Evolutionary conservation across 1,284 basidiomycete species (phyloP), one percentile per base, ranked within the genome.

Genomic region (Malassezia psittaci): DNA sequence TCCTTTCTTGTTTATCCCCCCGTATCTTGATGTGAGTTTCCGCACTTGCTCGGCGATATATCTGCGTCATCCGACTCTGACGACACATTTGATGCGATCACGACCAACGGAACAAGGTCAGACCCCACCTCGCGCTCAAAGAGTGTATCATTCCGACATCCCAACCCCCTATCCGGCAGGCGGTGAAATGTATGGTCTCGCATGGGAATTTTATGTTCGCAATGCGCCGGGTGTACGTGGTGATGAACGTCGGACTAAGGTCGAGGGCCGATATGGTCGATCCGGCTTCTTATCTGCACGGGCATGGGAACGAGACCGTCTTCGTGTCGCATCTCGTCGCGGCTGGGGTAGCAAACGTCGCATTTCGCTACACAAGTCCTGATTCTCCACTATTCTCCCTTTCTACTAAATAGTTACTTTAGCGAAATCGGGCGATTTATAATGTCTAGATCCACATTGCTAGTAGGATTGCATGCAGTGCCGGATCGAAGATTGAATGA

Each of bases 1-100:
- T 0, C 89, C 94, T 0, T 88, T 86, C 80, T 80, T 98, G 48
- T 98, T 96, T 79, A 82, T 98, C 63, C 94, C 94, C 0, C 86
- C 91, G 0, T 96, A 96, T 77, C 83, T 96, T 54, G 90, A 96
- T 69, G 83, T 86, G 2, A 88, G 84, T 51, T 98, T 88, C 80
- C 76, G 82, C 47, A 90, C 90, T 10, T 98, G 94, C 77, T 90
- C 91, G 5, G 85, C 85, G 16, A 80, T 98, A 56, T 96, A 96
- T 75, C 82, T 96, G 34, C 88, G 93, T 44, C 90, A 96, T 73
- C 94, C 94, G 1, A 96, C 90, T 0, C 90, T 93, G 0, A 83
- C 89, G 24, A 87, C 89, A 46, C 79, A 62, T 57, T 41, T 59
- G 35, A 42, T 63, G 66, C 55, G 55, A 5, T 83, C 67, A 82